These are phyloP conservation scores for Pseudoturritis turrita DNA, from an alignment of 345 rosid species.

Conservation along the genomic window DNA sequence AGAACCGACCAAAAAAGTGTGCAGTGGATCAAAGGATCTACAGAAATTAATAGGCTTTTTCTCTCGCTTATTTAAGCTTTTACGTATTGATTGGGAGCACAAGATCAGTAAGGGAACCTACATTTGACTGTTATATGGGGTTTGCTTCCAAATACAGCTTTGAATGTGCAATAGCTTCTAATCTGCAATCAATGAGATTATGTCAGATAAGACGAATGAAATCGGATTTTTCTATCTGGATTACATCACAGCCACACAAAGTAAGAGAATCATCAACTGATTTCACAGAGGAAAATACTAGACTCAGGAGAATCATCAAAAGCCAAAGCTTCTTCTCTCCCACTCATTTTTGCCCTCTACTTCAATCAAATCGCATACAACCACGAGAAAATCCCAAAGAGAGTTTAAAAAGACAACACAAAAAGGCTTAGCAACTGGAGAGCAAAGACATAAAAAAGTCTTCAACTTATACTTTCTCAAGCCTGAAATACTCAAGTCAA, in stretches of 20 bases:
- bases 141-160: background rate
- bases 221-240: background rate
- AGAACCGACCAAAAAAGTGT: background rate
- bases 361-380: background rate
- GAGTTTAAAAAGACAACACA: background rate
- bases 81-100: background rate
- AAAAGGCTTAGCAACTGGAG: background rate
- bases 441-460: background rate
- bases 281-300: background rate
- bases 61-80: background rate
- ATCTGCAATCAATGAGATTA: constrained; percentile 10
- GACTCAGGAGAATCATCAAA: background rate
- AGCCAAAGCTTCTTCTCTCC: background rate
- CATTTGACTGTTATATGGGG: constrained; percentile 4
- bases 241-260: constrained; percentile 3
- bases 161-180: constrained; percentile 6
- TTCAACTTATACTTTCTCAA: background rate
- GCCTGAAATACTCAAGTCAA: background rate
- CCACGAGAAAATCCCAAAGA: background rate
- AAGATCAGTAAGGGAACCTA: constrained; percentile 10
- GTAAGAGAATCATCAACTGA: background rate
- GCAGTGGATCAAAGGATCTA: background rate
- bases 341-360: background rate
- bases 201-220: background rate
- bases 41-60: background rate